These are phyloP conservation scores for Thalassiosira profunda DNA, from an alignment of 108 stramenopile genomes.

Conservation along the genomic window DNA sequence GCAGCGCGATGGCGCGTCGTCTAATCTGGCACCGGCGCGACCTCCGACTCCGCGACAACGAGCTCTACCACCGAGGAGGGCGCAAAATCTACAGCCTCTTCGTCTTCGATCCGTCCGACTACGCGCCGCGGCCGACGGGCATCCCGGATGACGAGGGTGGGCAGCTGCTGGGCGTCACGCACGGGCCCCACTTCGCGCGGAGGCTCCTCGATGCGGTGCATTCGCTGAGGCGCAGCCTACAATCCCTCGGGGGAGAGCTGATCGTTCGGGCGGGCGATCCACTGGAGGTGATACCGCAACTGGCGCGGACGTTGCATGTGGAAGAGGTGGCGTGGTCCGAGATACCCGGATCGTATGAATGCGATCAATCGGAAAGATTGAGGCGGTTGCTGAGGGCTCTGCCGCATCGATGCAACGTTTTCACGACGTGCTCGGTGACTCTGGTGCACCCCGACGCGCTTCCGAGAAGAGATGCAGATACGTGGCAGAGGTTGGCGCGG, in stretches of 20 bases:
- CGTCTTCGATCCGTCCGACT: slow-evolving; percentile 57
- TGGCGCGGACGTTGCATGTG: slow-evolving; percentile 36
- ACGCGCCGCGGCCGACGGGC: slow-evolving; percentile 45
- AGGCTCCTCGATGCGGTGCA: slow-evolving; percentile 51
- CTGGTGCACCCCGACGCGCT: slow-evolving; percentile 72
- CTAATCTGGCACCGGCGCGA: slow-evolving; percentile 76
- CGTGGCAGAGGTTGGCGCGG: slow-evolving; percentile 52
- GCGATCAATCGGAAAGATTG: slow-evolving; percentile 28
- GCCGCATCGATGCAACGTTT: slow-evolving; percentile 11
- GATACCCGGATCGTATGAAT: slow-evolving; percentile 65
- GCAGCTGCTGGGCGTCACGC: slow-evolving; percentile 28
- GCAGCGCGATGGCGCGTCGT: too few species aligned
- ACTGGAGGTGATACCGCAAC: slow-evolving; percentile 32
- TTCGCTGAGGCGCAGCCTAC: slow-evolving; percentile 36
- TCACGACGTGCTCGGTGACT: slow-evolving; percentile 42
- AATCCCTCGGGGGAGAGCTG: slow-evolving; percentile 50
- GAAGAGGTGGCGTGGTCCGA: slow-evolving; percentile 60
- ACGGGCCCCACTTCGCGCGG: slow-evolving; percentile 58
- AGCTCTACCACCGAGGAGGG: slow-evolving; percentile 38
- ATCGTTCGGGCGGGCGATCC: slow-evolving; percentile 61
- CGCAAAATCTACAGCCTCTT: slow-evolving; percentile 44
- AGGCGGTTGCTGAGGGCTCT: background rate
- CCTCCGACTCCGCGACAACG: slow-evolving; percentile 62
- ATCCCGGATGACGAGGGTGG: slow-evolving; percentile 10
- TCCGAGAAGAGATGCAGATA: slow-evolving; percentile 29